Base-by-base conservation (phyloP, 139 green algal species). In the Chlamydomonas incerta region DNA sequence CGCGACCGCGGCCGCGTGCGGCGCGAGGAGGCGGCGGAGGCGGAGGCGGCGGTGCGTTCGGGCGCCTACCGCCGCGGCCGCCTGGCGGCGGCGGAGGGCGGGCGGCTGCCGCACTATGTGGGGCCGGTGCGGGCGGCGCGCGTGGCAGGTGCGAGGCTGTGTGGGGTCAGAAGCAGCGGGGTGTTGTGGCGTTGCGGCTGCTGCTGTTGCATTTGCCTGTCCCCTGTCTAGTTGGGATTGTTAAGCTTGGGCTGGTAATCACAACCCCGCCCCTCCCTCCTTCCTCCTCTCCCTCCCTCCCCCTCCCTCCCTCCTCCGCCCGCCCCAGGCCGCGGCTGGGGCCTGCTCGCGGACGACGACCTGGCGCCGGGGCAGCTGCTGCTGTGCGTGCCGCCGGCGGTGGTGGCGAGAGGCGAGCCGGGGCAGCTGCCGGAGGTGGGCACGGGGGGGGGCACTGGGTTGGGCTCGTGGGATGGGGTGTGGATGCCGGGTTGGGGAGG, bases 281-380 rank as follows among this genome's bases (percentile, higher is more conserved):
- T 50, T 13, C 41, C 41, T 50, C 34, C 37, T 24, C 70, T 34
- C 2, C 8, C 70, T 8, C 24, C 41, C 26, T 35, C 24, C 37
- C 37, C 2, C 15, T 1, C 26, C 41, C 29, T 1, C 41, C 17
- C 24, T 6, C 10, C 41, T 24, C 14, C 26, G n/a, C n/a, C n/a
- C n/a, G 50, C 24, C 9, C 23, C 79, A 87, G 86, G 80, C 65
- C 79, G 66, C 20, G 79, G 86, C 23, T 87, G 60, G 50, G 86
- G 80, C 0, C 35, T 90, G 63, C 57, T 90, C 63, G 80, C 37
- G 18, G 58, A 41, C 17, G 79, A 69, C 0, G 63, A 68, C 1
- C 15, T 87, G 57, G 63, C 68, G 23, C 20, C 63, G 14, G 86
- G 86, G 21, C 46, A 80, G 72, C 79, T 82, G 29, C 37, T 90